Base-by-base conservation (phyloP, 1,284 basidiomycete species). In the Fistulina hepatica region DNA sequence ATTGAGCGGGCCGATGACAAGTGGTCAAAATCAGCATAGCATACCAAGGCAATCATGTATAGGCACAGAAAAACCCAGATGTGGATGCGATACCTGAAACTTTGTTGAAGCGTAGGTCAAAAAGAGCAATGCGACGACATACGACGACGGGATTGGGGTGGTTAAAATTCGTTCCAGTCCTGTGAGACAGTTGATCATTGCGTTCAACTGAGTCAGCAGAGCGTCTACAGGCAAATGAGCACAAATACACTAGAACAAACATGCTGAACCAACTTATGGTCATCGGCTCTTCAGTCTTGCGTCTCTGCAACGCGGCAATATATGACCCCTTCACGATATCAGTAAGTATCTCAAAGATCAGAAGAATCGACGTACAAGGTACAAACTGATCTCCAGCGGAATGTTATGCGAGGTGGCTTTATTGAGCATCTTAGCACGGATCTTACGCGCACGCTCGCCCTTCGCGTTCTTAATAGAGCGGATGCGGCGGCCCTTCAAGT, bases 141-240 rank as follows among this genome's bases (percentile, higher is more conserved):
- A 84, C 66, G 76, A 81, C 59, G 81, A 85, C 2, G 82, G 83
- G 33, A 88, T 83, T 1, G 82, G 82, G 0, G 81, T 85, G 0
- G 81, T 84, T 9, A 85, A 60, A 45, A 86, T 83, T 30, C 82
- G 65, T 52, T 88, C 82, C 4, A 86, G 63, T 4, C 74, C 75
- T 6, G 76, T 78, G 28, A 86, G 58, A 11, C 76, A 69, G 37
- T 84, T 80, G 3, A 74, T 71, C 28, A 86, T 66, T 44, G 68
- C 64, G 46, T 67, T 69, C 6, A 84, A 52, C 2, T 71, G 50
- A 3, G 48, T 49, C 0, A 80, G 43, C 15, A 85, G 57, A n/a
- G 60, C 54, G 48, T 71, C 78, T 81, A 41, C 5, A 40, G 37
- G 17, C 13, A 20, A n/a, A n/a, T n/a, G n/a, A n/a, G n/a, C n/a